A percentile compares a stretch with the other conserved stretches of the same genome.
Conservation (phyloP, 1,284 basidiomycete species). For the Porodaedalea pini region DNA sequence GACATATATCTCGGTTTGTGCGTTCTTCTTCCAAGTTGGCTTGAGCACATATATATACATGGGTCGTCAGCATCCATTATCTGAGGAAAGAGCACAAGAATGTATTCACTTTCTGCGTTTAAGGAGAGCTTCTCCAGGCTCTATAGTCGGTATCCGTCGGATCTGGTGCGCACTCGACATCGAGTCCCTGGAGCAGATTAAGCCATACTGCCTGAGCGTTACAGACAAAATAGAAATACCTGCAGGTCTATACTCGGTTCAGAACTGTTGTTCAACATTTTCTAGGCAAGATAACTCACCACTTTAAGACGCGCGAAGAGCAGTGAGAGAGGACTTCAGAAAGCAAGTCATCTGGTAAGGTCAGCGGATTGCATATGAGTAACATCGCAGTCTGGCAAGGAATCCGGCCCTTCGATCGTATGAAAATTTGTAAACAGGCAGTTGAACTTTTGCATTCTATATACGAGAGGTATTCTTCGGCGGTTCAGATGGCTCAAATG, state of each 20-base stretch:
- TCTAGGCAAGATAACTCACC: no score
- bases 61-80: not conserved
- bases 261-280: no score
- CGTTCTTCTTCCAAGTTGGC: not conserved
- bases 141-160: not conserved
- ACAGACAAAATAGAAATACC: not conserved
- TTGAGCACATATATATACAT: not conserved
- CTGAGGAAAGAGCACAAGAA: not conserved
- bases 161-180: not conserved
- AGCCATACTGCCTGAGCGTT: not conserved
- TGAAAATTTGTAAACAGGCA: slow-evolving; percentile 63
- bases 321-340: no score
- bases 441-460: slow-evolving; percentile 90
- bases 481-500: slow-evolving; percentile 78
- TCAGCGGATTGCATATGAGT: no score
- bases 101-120: not conserved
- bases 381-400: no score
- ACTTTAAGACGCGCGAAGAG: not conserved
- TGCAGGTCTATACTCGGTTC: slow-evolving; percentile 3
- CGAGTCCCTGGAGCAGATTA: not conserved
- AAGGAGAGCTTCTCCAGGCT: not conserved
- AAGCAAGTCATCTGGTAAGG: no score
- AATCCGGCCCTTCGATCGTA: no score
- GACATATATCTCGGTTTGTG: not conserved
- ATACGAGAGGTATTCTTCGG: slow-evolving; percentile 77